Conservation (phyloP, 1,284 basidiomycete species). For the Lentinula novae-zelandiae region DNA sequence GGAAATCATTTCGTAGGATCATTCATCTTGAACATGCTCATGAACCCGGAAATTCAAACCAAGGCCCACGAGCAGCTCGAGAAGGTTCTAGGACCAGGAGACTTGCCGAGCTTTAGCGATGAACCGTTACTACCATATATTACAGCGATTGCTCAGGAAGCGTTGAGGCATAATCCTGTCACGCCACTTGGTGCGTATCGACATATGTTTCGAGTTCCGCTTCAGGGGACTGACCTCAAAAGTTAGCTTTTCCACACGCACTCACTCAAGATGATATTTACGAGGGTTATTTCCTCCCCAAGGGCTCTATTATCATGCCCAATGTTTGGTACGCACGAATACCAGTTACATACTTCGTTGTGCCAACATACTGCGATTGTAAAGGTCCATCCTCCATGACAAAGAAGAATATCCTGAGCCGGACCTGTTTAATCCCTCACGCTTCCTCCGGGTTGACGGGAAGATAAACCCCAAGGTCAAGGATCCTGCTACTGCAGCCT, state of each 20-base stretch:
- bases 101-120: conserved; percentile 4
- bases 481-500: conserved; percentile 4
- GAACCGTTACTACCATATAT: conserved; percentile 6
- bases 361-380: not conserved
- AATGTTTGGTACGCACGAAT: conserved; percentile 32
- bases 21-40: not conserved
- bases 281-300: conserved; percentile 39
- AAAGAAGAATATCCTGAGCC: conserved; percentile 9
- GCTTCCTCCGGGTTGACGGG: not conserved
- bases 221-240: not conserved
- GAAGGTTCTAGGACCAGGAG: not conserved
- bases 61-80: conserved; percentile 9
- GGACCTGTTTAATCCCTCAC: not conserved
- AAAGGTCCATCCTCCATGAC: conserved; percentile 6
- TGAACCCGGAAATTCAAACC: conserved; percentile 5
- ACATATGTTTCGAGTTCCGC: not conserved
- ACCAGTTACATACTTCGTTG: not conserved
- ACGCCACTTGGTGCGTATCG: conserved; percentile 1
- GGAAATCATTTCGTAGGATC: not conserved
- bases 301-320: conserved; percentile 35
- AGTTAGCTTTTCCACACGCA: conserved; percentile 27
- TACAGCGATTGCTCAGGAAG: conserved; percentile 5
- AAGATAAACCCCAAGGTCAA: conserved; percentile 3
- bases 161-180: not conserved
- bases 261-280: conserved; percentile 38